Evolutionary conservation across 208 protist genomes (phyloP), one percentile per base, ranked within the genome.

Genomic region (Kentomonas sorsogonicus): DNA sequence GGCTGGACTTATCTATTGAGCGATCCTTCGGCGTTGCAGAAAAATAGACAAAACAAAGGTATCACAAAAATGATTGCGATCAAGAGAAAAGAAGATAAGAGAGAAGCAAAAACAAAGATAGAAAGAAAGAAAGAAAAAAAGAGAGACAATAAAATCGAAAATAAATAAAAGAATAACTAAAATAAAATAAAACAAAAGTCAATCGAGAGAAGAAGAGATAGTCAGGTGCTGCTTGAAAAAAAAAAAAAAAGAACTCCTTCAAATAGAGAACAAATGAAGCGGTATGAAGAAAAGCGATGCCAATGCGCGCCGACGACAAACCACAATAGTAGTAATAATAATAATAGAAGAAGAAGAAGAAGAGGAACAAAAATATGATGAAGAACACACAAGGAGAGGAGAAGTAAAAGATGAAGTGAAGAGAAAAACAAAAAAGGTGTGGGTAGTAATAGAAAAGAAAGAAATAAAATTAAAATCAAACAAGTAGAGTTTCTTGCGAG

Each of bases 151-250:
- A 61, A 50, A 4, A 30, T 22, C 38, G 10, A 51, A 39, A 60
- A 33, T 53, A 27, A 46, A 69, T 57, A 60, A 63, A 59, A 48
- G 38, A 58, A 53, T 40, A n/a, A 38, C 20, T 9, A 18, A 16
- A 23, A 18, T 9, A 52, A 52, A 46, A 64, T 20, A 58, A 58
- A 53, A 53, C 53, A 63, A 20, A 63, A 53, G 23, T 3, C 30
- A 43, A 25, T 10, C 1, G 40, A 50, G 16, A 56, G 23, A 20
- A 56, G 1, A 1, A 18, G 16, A 18, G 11, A 18, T 18, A 18
- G 13, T 41, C 38, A 18, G 11, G 11, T 41, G 11, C 16, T 41
- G 38, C 16, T 11, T 41, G 38, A 11, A 16, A 41, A 41, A 41
- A 16, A 41, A 41, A 41, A 41, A 41, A 41, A 41, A 41, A 41